These are phyloP conservation scores for Botryotinia narcissicola DNA, from an alignment of 2,329 filamentous ascomycete species.

Conservation along the genomic window DNA sequence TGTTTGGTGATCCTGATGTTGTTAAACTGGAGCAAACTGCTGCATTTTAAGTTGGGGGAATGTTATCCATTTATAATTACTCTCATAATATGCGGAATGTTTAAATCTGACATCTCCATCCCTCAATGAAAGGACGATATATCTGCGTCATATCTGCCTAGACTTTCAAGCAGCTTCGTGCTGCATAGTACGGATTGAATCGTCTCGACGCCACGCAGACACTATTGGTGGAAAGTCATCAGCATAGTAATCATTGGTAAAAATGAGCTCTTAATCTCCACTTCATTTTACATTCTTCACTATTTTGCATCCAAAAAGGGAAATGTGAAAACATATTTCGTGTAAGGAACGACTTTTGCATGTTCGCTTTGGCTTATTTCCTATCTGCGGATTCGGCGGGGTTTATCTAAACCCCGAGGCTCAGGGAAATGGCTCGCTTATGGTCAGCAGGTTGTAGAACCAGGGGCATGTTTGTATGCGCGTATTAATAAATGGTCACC, in stretches of 20 bases:
- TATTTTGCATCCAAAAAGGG: background rate
- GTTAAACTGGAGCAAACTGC: background rate
- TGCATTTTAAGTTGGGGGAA: background rate
- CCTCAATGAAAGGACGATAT: background rate
- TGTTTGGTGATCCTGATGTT: background rate
- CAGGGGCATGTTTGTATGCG: background rate
- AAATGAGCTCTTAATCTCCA: background rate
- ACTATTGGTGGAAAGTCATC: background rate
- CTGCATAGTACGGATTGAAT: background rate
- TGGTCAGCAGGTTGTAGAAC: background rate
- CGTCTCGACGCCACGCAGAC: background rate
- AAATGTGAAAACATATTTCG: background rate
- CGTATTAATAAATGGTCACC: background rate
- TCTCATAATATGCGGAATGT: background rate
- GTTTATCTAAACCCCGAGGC: background rate
- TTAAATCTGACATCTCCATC: background rate
- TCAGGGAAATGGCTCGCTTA: background rate
- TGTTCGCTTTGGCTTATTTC: background rate
- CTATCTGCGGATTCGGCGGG: background rate
- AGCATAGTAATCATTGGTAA: background rate
- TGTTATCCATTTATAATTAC: background rate
- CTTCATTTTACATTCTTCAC: background rate
- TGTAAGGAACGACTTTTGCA: background rate
- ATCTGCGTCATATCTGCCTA: background rate
- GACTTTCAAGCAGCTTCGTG: background rate